Conservation (phyloP, 1,139 yeast genomes). For the Lodderomyces metapsilosis region DNA sequence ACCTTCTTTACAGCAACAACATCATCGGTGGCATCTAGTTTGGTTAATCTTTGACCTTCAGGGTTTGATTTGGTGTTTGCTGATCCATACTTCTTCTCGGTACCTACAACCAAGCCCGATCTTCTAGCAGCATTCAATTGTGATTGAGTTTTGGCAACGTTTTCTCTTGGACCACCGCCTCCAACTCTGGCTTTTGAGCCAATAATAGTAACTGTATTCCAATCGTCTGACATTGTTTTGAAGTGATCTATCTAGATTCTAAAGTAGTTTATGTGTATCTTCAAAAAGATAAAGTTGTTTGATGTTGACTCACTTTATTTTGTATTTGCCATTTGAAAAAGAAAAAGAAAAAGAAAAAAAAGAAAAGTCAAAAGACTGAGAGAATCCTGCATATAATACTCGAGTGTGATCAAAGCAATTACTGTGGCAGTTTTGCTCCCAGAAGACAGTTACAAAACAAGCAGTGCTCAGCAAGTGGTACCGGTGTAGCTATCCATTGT, state of each 20-base stretch:
- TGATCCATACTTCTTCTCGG: constrained; percentile 88
- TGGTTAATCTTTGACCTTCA: constrained; percentile 94
- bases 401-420: not conserved
- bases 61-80: constrained; percentile 66
- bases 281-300: not conserved
- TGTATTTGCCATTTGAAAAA: constrained; percentile 2
- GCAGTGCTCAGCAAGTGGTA: no score
- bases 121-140: constrained; percentile 93
- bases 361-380: not conserved
- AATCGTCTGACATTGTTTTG: constrained; percentile 51
- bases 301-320: constrained; percentile 8
- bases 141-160: constrained; percentile 74
- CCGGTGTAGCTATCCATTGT: no score
- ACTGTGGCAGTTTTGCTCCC: no score
- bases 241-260: not conserved
- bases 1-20: constrained; percentile 91
- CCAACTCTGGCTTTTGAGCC: constrained; percentile 89
- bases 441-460: no score
- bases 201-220: constrained; percentile 87
- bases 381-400: not conserved
- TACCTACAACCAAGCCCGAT: constrained; percentile 81
- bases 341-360: not conserved
- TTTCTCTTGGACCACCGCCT: constrained; percentile 84
- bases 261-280: not conserved
- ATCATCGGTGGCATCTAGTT: constrained; percentile 89